Conservation (phyloP, 2,329 filamentous ascomycete species). For the Aplosporella prunicola region DNA sequence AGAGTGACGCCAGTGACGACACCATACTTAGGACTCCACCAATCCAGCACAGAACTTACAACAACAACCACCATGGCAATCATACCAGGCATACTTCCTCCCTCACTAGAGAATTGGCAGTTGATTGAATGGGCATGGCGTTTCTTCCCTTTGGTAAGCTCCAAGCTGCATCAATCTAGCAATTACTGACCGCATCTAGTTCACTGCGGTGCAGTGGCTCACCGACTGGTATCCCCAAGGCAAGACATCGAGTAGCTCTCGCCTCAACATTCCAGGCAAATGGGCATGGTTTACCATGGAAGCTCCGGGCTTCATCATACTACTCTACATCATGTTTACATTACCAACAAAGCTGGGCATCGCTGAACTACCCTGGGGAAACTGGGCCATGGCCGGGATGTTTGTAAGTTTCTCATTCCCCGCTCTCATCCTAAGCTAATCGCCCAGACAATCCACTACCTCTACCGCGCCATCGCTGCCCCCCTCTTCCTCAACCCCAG, state of each 20-base stretch:
- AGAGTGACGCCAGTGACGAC: too few relatives aligned
- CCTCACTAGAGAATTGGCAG: constrained; percentile 43
- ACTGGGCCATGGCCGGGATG: constrained; percentile 63
- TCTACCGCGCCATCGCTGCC: constrained; percentile 76
- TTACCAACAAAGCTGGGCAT: constrained; percentile 53
- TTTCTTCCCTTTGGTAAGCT: constrained; percentile 43
- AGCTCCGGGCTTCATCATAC: constrained; percentile 61
- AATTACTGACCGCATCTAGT: constrained; percentile 42
- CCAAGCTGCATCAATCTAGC: too few relatives aligned
- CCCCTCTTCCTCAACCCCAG: constrained; percentile 73
- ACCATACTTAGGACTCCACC: too few relatives aligned
- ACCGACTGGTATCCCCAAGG: constrained; percentile 81
- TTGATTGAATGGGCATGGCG: constrained; percentile 36
- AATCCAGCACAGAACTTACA: too few relatives aligned
- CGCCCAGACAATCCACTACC: constrained; percentile 66
- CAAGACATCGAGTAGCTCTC: constrained; percentile 70
- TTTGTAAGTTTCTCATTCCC: constrained; percentile 38
- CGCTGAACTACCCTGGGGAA: constrained; percentile 58
- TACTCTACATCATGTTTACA: constrained; percentile 69
- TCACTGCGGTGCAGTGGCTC: constrained; percentile 63
- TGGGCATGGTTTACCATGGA: constrained; percentile 88
- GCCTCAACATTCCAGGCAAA: constrained; percentile 79
- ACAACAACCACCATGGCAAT: constrained; percentile 34
- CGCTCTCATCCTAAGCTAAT: neutral
- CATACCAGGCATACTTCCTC: constrained; percentile 37